Evolutionary conservation across 306 rosid species (phyloP), one percentile per base, ranked within the genome.

Genomic region (Pterocarpus macrocarpus): DNA sequence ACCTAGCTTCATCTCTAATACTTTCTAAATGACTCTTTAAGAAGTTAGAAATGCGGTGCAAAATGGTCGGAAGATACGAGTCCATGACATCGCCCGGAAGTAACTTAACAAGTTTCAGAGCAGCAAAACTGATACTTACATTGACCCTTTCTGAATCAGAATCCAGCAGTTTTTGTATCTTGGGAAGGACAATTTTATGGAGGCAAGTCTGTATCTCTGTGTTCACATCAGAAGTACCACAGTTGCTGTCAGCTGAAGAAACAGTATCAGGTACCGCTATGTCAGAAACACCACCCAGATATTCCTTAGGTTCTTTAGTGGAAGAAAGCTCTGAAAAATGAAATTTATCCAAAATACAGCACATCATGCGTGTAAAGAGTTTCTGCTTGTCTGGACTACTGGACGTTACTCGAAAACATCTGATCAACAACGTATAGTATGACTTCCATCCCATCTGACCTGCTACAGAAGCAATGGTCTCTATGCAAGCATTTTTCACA

Each of bases 1-100:
- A 88, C 86, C 99, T 90, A 81, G 97, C 99, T 78, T 91, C 99
- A 59, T 95, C 95, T 45, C 99, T 97, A 30, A 90, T 74, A 85
- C 97, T 93, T 89, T 93, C 97, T 36, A 86, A 80, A 85, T 90
- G 94, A 73, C 88, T 84, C 90, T 93, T 95, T 87, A 95, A 82
- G 80, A 93, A 93, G 85, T 91, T 95, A 69, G 94, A 86, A 78
- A 95, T 86, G 39, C 97, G 95, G 69, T 93, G 99, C 76, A 89
- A 82, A 52, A 90, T 88, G 49, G 90, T 90, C 32, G 97, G 86
- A 75, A 95, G 97, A 87, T 91, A 88, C 5, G 92, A 86, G 78
- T 95, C 97, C 94, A 95, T 90, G 68, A 90, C 81, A 76, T 93
- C 95, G 47, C 78, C 96, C 0, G 97, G 92, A 77, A 95, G 96